Evolutionary conservation across 179 eudicot species (phyloP).

Genomic region (Amaranthus tricolor): DNA sequence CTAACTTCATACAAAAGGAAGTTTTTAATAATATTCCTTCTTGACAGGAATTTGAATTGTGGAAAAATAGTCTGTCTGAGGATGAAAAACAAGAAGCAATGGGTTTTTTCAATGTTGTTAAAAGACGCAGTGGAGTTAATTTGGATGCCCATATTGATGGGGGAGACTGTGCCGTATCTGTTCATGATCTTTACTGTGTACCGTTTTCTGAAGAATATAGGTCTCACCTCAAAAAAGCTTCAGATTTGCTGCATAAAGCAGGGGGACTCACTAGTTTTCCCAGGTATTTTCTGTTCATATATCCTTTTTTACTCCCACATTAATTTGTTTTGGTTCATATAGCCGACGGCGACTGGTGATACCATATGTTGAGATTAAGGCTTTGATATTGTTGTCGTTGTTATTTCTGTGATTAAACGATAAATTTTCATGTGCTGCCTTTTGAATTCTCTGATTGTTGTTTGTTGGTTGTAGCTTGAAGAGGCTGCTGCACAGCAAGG

Average conservation of each 20-base stretch:
- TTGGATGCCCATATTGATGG: conserved; percentile 24
- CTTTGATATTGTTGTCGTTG: too few species aligned
- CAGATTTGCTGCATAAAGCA: conserved; percentile 72
- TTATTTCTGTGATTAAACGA: not conserved
- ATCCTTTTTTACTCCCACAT: conserved; percentile 2
- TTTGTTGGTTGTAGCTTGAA: conserved; percentile 57
- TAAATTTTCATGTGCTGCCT: not conserved
- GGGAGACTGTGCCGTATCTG: conserved; percentile 22
- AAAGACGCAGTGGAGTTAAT: conserved; percentile 50
- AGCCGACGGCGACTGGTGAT: too few species aligned
- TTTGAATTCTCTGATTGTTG: conserved; percentile 18
- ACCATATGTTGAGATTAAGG: too few species aligned
- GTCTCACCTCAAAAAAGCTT: conserved; percentile 53
- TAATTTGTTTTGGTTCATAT: too few species aligned
- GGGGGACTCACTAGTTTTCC: conserved; percentile 69
- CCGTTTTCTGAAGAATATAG: conserved; percentile 74
- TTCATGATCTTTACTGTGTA: conserved; percentile 61
- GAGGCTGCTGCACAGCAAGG: conserved; percentile 78
- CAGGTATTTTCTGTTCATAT: conserved; percentile 40
- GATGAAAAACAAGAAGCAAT: conserved; percentile 62
- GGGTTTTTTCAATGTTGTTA: conserved; percentile 83
- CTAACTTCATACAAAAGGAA: conserved; percentile 4
- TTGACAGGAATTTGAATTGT: conserved; percentile 80
- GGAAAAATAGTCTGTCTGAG: conserved; percentile 68
- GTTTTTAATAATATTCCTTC: conserved; percentile 7